Conservation (phyloP, 257 asterid species). For the Ligustrum vulgare region DNA sequence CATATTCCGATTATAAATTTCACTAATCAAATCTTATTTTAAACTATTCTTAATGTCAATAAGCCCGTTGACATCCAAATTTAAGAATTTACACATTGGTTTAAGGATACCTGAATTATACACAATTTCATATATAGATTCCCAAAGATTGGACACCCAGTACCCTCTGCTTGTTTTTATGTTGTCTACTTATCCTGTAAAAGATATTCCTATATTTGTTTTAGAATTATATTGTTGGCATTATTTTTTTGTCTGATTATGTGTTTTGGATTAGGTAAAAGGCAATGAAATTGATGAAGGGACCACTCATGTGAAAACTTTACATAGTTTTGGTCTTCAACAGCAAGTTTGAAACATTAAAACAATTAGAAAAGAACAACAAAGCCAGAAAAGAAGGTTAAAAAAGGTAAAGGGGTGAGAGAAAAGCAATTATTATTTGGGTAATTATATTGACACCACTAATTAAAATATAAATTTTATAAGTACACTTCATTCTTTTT, state of each 20-base stretch:
- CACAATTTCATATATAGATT: background rate
- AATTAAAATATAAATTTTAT: too few relatives aligned
- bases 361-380: background rate
- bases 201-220: background rate
- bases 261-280: slow-evolving; percentile 5
- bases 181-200: background rate
- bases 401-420: background rate
- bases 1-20: too few relatives aligned
- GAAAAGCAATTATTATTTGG: background rate
- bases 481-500: too few relatives aligned
- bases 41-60: too few relatives aligned
- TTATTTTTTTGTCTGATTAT: background rate
- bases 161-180: background rate
- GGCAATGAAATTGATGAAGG: background rate
- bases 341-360: background rate
- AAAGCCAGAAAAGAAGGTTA: background rate
- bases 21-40: too few relatives aligned
- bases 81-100: background rate
- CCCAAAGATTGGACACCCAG: background rate
- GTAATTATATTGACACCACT: too few relatives aligned
- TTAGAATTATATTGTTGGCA: background rate
- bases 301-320: background rate
- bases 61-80: too few relatives aligned
- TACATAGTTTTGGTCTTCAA: background rate
- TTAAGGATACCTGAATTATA: background rate